A percentile compares a stretch with the other conserved stretches of the same genome.
phyloP scores from a whole-genome alignment of 2,329 filamentous ascomycete genomes.

The Alternaria sp. region DNA sequence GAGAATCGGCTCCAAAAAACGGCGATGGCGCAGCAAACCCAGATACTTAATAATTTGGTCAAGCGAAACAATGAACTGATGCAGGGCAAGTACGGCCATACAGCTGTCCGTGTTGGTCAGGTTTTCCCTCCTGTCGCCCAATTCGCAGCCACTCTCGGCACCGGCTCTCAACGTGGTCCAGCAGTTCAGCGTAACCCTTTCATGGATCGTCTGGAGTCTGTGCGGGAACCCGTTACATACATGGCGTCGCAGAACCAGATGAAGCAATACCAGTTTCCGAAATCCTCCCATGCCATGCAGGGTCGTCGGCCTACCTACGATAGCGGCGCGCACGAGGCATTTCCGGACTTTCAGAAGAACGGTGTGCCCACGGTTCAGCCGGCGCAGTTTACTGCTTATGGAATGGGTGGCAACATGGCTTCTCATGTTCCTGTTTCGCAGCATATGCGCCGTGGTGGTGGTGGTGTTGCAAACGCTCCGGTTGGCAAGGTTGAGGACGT shows the following conservation, averaged over 20 bases:
- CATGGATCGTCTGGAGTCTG: slow-evolving; percentile 2
- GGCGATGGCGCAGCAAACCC: not conserved
- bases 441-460: not conserved
- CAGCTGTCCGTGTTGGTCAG: not conserved
- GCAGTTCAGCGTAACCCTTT: not conserved
- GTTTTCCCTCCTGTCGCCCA: not conserved
- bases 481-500: not conserved
- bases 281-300: not conserved
- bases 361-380: not conserved
- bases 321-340: slow-evolving; percentile 1
- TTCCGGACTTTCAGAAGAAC: not conserved
- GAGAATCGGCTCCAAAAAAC: not conserved
- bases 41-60: not conserved
- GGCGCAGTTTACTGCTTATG: not conserved
- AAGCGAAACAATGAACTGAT: not conserved
- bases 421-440: not conserved
- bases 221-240: not conserved
- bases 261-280: not conserved
- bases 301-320: not conserved
- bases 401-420: not conserved
- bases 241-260: not conserved
- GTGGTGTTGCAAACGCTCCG: not conserved
- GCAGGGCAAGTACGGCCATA: not conserved
- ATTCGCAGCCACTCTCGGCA: not conserved
- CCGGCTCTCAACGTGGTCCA: not conserved